phyloP scores from a whole-genome alignment of 768 basidiomycete genomes.

The Suillus spraguei region DNA sequence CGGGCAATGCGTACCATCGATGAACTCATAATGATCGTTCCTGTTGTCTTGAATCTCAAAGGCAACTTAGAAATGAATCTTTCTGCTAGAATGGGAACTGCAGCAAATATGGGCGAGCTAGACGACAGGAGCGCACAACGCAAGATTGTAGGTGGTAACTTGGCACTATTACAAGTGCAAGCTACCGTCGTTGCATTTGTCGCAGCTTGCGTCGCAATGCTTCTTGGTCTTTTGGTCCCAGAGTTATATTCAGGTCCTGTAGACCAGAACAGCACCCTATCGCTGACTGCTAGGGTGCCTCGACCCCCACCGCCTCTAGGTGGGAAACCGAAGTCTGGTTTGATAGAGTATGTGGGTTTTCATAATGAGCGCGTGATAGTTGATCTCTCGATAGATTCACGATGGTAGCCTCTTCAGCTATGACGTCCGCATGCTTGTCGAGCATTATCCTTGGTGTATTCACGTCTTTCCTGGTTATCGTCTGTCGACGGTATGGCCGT shows the following conservation, averaged over 20 bases:
- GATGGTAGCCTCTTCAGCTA: conserved; percentile 75
- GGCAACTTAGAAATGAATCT: conserved; percentile 99
- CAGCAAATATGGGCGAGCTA: conserved; percentile 91
- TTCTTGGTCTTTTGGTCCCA: conserved; percentile 67
- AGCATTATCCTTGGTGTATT: conserved; percentile 86
- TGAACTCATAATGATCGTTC: conserved; percentile 96
- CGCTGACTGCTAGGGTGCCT: conserved; percentile 20
- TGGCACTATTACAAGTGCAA: conserved; percentile 90
- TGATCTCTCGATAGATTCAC: conserved; percentile 54
- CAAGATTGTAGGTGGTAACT: conserved; percentile 75
- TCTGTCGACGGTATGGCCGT: conserved; percentile 72
- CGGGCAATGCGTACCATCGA: conserved; percentile 86
- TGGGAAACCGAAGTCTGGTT: conserved; percentile 37
- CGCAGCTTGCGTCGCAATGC: conserved; percentile 75
- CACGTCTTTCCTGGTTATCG: conserved; percentile 83
- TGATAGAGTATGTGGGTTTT: conserved; percentile 36
- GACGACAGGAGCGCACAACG: conserved; percentile 68
- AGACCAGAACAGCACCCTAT: conserved; percentile 18
- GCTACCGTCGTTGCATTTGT: conserved; percentile 88
- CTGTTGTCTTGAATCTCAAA: conserved; percentile 92
- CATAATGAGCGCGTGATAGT: conserved; percentile 4
- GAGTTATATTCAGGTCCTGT: conserved; percentile 19
- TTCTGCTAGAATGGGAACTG: conserved; percentile 91
- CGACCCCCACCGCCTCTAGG: conserved; percentile 28
- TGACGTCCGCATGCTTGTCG: conserved; percentile 80